phyloP scores from a whole-genome alignment of 495 filamentous ascomycete genomes.

The Pyrenopolyporus hunteri region DNA sequence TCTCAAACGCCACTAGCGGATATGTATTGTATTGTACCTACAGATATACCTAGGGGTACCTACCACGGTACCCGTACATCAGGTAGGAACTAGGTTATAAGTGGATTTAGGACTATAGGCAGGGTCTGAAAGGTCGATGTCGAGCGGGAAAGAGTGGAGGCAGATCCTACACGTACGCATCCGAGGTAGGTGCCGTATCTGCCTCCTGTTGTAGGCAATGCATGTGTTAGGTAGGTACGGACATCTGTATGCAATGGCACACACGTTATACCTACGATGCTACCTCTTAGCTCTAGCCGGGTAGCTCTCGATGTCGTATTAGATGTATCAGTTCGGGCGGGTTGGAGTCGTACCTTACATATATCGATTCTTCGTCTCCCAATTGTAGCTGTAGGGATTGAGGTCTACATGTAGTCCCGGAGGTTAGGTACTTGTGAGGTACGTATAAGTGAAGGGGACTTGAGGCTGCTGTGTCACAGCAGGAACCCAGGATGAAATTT shows the following conservation, averaged over 20 bases:
- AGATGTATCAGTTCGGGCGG: too few relatives aligned
- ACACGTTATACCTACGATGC: not conserved
- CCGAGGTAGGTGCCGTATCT: not conserved
- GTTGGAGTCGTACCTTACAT: constrained; percentile 17
- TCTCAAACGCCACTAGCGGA: too few relatives aligned
- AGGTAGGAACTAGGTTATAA: not conserved
- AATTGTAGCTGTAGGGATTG: not conserved
- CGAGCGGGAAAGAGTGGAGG: constrained; percentile 18
- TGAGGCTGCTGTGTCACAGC: constrained; percentile 8
- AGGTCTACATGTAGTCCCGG: not conserved
- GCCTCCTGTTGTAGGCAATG: too few relatives aligned
- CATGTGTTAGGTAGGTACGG: constrained; percentile 5
- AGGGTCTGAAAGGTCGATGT: constrained; percentile 9
- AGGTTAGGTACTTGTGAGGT: too few relatives aligned
- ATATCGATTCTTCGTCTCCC: not conserved
- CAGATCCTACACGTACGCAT: not conserved
- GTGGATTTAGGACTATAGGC: constrained; percentile 18
- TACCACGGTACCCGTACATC: too few relatives aligned
- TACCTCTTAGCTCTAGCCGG: not conserved
- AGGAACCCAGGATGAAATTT: not conserved
- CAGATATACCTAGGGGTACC: too few relatives aligned
- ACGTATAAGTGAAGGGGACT: not conserved
- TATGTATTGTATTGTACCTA: too few relatives aligned
- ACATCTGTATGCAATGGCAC: constrained; percentile 10
- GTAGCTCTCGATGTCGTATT: too few relatives aligned